Evolutionary conservation across 306 rosid species (phyloP).

Genomic region (Vachellia collinsii): DNA sequence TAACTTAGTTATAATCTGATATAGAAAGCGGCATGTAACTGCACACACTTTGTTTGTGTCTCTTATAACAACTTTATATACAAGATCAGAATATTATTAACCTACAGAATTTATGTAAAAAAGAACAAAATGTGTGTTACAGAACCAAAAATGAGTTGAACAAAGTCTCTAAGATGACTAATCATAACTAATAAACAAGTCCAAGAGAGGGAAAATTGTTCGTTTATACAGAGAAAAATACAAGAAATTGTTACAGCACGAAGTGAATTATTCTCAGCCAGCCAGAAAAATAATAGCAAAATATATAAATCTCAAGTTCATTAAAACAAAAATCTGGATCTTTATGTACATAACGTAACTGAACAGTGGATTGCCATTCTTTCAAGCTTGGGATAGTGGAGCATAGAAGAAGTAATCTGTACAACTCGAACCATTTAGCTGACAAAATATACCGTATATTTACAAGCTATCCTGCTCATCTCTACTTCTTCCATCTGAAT

Average conservation of each 20-base stretch:
- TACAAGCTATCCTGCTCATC: conserved; percentile 64
- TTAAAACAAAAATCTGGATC: conserved; percentile 38
- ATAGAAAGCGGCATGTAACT: background rate
- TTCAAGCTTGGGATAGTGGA: conserved; percentile 38
- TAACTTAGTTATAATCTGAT: background rate
- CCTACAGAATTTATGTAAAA: background rate
- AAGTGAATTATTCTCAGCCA: conserved; percentile 33
- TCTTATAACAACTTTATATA: background rate
- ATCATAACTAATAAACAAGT: conserved; percentile 6
- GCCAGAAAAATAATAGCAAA: conserved; percentile 45
- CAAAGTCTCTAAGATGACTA: conserved; percentile 30
- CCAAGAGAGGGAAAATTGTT: conserved; percentile 39
- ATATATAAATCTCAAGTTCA: conserved; percentile 45
- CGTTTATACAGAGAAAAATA: conserved; percentile 45
- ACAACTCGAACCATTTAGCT: conserved; percentile 37
- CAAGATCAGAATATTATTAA: background rate
- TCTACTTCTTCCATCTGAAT: conserved; percentile 44
- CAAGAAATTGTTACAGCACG: conserved; percentile 38
- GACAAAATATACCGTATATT: conserved; percentile 53
- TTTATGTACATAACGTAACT: conserved; percentile 58
- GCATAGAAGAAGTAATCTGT: conserved; percentile 39
- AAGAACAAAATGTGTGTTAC: background rate
- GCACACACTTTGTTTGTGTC: background rate
- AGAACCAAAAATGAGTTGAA: background rate
- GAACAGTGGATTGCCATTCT: conserved; percentile 44